Conservation (phyloP, 1,139 yeast species). For the Diutina rugosa region DNA sequence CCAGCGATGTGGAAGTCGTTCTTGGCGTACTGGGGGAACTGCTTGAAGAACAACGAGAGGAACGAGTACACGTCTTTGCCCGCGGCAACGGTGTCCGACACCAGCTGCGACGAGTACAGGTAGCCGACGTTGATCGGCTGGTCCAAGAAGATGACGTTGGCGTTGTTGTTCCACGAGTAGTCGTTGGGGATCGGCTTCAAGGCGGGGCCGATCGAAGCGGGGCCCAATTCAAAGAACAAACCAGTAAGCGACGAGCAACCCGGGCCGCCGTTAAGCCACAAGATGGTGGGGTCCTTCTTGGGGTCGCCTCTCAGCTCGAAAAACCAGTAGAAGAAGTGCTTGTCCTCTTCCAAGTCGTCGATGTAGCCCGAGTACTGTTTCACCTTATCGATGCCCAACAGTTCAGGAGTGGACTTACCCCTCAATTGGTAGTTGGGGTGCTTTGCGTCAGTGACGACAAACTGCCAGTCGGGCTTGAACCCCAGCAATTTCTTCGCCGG, state of each 20-base stretch:
- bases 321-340: conserved; percentile 74
- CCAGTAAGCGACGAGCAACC: conserved; percentile 89
- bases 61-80: conserved; percentile 91
- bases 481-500: conserved; percentile 33
- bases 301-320: conserved; percentile 91
- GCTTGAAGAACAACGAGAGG: conserved; percentile 77
- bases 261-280: conserved; percentile 90
- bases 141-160: conserved; percentile 83
- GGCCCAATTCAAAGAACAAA: conserved; percentile 84
- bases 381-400: conserved; percentile 63
- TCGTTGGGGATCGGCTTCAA: conserved; percentile 68
- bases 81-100: conserved; percentile 74
- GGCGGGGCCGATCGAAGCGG: conserved; percentile 56
- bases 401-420: conserved; percentile 36
- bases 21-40: conserved; percentile 71
- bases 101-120: conserved; percentile 57
- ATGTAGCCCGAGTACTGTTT: conserved; percentile 82
- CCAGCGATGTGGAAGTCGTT: conserved; percentile 88
- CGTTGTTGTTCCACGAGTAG: conserved; percentile 78
- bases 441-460: conserved; percentile 31
- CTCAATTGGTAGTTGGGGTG: conserved; percentile 47
- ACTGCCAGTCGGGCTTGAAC: conserved; percentile 36
- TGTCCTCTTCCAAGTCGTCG: conserved; percentile 73
- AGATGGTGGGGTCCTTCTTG: conserved; percentile 64
- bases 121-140: conserved; percentile 94